phyloP scores from a whole-genome alignment of 495 filamentous ascomycete genomes.

The Hypomontagnella submonticulosa region DNA sequence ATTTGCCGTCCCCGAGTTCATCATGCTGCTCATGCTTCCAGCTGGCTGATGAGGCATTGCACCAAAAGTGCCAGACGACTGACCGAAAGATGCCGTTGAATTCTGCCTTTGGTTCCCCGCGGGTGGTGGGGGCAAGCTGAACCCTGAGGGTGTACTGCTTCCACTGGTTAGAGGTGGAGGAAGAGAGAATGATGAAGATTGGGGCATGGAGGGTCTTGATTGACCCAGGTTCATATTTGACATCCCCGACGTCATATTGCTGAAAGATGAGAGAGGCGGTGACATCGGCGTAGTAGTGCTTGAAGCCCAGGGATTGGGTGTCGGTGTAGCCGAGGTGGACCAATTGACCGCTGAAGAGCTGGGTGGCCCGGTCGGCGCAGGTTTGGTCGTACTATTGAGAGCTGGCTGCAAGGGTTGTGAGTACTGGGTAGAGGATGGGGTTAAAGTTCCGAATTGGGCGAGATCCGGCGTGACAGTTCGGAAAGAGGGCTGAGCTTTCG shows the following conservation, averaged over 20 bases:
- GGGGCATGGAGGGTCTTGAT: slow-evolving; percentile 41
- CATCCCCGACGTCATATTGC: slow-evolving; percentile 35
- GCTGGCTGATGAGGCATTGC: slow-evolving; percentile 29
- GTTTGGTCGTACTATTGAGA: slow-evolving; percentile 3
- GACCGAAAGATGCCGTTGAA: slow-evolving; percentile 36
- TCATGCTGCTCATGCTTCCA: slow-evolving; percentile 43
- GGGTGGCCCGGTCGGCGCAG: slow-evolving; percentile 19
- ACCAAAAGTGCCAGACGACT: slow-evolving; percentile 24
- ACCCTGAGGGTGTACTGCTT: slow-evolving; percentile 43
- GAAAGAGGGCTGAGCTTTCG: slow-evolving; percentile 58
- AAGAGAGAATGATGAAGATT: slow-evolving; percentile 59
- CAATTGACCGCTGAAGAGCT: slow-evolving; percentile 48
- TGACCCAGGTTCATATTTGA: slow-evolving; percentile 51
- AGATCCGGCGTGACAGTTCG: slow-evolving; percentile 68
- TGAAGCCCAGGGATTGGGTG: slow-evolving; percentile 53
- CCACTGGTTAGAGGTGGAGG: slow-evolving; percentile 57
- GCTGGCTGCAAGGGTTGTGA: slow-evolving; percentile 63
- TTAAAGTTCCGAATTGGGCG: slow-evolving; percentile 57
- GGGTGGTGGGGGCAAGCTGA: slow-evolving; percentile 57
- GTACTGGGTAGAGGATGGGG: slow-evolving; percentile 64
- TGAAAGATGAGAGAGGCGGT: slow-evolving; percentile 31
- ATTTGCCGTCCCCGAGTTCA: slow-evolving; percentile 40
- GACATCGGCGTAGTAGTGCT: slow-evolving; percentile 35
- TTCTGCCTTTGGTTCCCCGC: slow-evolving; percentile 38
- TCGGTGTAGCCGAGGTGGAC: slow-evolving; percentile 42